Conservation (phyloP, 805 yeast genomes). For the Saturnispora ahearnii region DNA sequence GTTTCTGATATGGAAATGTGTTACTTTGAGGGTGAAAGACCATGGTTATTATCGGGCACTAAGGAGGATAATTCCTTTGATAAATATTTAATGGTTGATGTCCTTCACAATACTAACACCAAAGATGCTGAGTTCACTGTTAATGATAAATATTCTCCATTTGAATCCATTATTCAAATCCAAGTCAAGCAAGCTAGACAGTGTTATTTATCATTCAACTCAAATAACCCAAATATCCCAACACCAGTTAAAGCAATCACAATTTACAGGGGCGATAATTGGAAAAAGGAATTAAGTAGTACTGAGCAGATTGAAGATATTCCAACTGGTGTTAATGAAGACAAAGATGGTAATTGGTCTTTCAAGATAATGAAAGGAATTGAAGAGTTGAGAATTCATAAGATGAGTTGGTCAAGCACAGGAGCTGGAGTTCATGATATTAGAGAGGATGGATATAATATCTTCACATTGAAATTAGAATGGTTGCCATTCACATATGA, state of each 20-base stretch:
- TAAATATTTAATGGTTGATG: conserved; percentile 42
- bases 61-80: conserved; percentile 26
- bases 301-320: conserved; percentile 11
- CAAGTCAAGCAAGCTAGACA: conserved; percentile 52
- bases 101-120: conserved; percentile 40
- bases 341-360: conserved; percentile 27
- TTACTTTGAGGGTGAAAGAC: conserved; percentile 40
- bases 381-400: conserved; percentile 54
- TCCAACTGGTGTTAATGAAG: conserved; percentile 40
- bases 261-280: conserved; percentile 31
- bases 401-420: conserved; percentile 47
- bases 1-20: conserved; percentile 46
- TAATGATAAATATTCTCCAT: conserved; percentile 45
- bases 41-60: conserved; percentile 37
- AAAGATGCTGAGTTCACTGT: not conserved
- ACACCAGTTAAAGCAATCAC: conserved; percentile 62
- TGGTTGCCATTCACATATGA: conserved; percentile 64
- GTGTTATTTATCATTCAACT: conserved; percentile 54
- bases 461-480: conserved; percentile 55
- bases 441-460: conserved; percentile 6
- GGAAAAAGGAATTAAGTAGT: conserved; percentile 3
- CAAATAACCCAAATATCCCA: conserved; percentile 27
- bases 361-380: conserved; percentile 56
- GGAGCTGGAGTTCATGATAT: not conserved
- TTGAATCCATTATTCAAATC: conserved; percentile 53